Conservation (phyloP, 176 grass and related monocot genomes). For the Thinopyrum elongatum region DNA sequence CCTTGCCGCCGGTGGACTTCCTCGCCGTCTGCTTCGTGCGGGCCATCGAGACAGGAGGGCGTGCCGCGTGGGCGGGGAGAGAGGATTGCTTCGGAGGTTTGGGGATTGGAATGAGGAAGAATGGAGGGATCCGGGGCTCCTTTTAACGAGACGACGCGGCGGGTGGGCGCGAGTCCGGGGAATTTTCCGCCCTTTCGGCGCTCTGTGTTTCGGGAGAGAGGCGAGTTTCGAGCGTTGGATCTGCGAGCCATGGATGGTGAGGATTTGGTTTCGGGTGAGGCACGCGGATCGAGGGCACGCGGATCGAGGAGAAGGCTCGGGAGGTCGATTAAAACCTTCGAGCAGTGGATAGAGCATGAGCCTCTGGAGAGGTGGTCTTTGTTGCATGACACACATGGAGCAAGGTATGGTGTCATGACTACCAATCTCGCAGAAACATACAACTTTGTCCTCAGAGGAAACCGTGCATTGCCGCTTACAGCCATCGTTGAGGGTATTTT, state of each 20-base stretch:
- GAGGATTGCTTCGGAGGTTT: not conserved
- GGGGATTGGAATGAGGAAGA: not conserved
- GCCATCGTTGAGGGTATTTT: no score
- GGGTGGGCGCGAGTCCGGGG: not conserved
- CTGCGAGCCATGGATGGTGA: not conserved
- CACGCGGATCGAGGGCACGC: not conserved
- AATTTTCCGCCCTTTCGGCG: not conserved
- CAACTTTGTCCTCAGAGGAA: no score
- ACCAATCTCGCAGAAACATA: no score
- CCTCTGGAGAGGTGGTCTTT: no score
- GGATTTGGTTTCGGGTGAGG: not conserved
- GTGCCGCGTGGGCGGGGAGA: not conserved
- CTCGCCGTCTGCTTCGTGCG: conserved; percentile 71
- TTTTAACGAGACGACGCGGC: not conserved
- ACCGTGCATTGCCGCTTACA: no score
- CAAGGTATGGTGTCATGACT: no score
- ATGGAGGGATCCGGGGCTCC: not conserved
- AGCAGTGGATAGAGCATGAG: no score
- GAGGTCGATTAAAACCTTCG: no score
- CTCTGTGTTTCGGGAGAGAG: not conserved
- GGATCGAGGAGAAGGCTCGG: no score
- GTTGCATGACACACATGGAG: no score
- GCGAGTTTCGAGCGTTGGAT: not conserved
- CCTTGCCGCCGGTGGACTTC: conserved; percentile 73
- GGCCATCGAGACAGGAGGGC: conserved; percentile 18